A percentile compares a stretch with the other conserved stretches of the same genome.
Evolutionary conservation across 345 rosid genomes (phyloP).

Genomic region (Eucalyptus polybractea): DNA sequence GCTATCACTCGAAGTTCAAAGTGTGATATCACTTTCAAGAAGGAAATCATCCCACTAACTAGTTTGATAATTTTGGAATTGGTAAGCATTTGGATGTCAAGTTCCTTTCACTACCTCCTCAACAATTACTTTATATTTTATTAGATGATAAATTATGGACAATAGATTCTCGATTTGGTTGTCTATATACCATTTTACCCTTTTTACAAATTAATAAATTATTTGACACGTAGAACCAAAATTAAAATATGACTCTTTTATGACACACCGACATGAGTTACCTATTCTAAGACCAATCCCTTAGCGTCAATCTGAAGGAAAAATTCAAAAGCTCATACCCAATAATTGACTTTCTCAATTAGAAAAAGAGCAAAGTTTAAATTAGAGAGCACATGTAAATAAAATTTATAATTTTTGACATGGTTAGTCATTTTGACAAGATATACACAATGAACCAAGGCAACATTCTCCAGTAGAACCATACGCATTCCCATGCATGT

Average conservation of each 20-base stretch:
- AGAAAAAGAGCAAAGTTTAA: no score
- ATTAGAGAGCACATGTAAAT: not conserved
- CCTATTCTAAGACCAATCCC: not conserved
- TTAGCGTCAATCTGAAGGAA: not conserved
- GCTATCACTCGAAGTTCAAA: not conserved
- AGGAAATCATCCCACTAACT: not conserved
- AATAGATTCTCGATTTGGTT: not conserved
- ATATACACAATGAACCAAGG: not conserved
- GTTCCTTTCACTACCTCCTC: not conserved
- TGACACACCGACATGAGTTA: not conserved
- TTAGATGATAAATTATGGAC: not conserved
- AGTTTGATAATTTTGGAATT: not conserved
- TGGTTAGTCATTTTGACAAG: not conserved
- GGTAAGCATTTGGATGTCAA: not conserved
- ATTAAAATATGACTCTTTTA: not conserved
- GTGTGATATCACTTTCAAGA: not conserved
- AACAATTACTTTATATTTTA: no score
- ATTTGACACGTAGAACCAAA: not conserved
- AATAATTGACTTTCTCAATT: not conserved
- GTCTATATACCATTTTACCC: not conserved
- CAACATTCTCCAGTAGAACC: not conserved
- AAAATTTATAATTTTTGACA: not conserved
- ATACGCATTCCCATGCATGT: not conserved
- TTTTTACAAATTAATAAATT: no score
- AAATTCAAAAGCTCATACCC: not conserved